phyloP scores from a whole-genome alignment of 2,329 filamentous ascomycete genomes.

The Microdochium paspali region DNA sequence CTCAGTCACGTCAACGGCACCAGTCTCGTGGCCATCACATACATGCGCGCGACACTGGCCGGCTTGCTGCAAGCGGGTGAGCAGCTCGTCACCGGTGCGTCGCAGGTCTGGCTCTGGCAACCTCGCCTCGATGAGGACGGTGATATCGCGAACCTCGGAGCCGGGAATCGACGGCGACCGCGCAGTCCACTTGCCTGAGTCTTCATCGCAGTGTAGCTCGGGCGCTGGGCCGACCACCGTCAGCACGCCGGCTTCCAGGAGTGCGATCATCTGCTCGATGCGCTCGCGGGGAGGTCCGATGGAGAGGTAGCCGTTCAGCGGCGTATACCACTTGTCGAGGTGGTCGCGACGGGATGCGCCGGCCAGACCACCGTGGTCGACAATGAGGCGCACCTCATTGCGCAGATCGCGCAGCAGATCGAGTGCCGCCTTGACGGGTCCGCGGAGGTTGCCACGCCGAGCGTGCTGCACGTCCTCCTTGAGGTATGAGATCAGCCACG shows the following conservation, averaged over 20 bases:
- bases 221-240: conserved; percentile 5
- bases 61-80: conserved; percentile 3
- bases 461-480: conserved; percentile 5
- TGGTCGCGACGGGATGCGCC: conserved; percentile 6
- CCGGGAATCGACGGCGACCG: conserved; percentile 3
- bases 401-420: conserved; percentile 10
- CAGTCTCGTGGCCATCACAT: conserved; percentile 5
- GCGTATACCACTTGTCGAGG: conserved; percentile 10
- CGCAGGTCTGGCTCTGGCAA: conserved; percentile 6
- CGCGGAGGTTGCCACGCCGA: conserved; percentile 5
- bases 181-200: conserved; percentile 3
- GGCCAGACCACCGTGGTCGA: conserved; percentile 7
- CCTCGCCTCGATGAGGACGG: conserved; percentile 8
- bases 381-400: conserved; percentile 9
- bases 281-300: conserved; percentile 8
- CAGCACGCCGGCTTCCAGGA: conserved; percentile 8
- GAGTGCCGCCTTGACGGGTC: conserved; percentile 8
- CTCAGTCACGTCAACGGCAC: conserved; percentile 4
- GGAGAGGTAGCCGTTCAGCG: conserved; percentile 9
- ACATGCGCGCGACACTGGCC: conserved; percentile 7
- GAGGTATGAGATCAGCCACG: conserved; percentile 4
- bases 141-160: conserved; percentile 5
- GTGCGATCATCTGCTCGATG: conserved; percentile 9
- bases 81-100: conserved; percentile 7
- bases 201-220: conserved; percentile 3